A percentile compares a stretch with the other conserved stretches of the same genome.
These are phyloP conservation scores for Symbiodinium natans DNA, from an alignment of 73 alveolate genomes.

Conservation along the genomic window DNA sequence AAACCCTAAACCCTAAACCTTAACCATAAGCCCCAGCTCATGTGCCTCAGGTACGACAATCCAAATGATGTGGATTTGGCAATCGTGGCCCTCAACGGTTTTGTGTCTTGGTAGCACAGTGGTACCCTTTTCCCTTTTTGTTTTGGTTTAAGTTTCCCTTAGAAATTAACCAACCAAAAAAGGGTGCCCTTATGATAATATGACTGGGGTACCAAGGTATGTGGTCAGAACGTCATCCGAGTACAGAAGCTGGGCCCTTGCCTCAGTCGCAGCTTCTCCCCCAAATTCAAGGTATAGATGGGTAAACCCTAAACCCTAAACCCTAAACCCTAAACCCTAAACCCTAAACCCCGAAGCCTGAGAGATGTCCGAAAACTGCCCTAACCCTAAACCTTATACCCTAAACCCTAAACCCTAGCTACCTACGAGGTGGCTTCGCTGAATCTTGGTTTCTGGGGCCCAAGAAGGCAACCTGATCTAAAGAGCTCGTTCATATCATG, in stretches of 20 bases:
- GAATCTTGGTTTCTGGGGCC: too few species aligned
- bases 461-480: too few species aligned
- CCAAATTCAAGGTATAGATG: too few species aligned
- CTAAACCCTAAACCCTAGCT: not conserved
- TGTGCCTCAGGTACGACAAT: constrained; percentile 47
- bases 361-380: too few species aligned
- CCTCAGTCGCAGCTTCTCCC: not conserved
- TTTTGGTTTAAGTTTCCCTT: not conserved
- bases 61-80: constrained; percentile 92
- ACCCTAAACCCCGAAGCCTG: not conserved
- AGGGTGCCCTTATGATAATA: too few species aligned
- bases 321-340: not conserved
- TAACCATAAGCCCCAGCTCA: too few species aligned
- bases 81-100: constrained; percentile 93
- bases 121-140: too few species aligned
- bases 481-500: too few species aligned
- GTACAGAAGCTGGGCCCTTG: constrained; percentile 73
- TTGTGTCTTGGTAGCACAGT: too few species aligned
- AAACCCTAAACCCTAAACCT: not conserved
- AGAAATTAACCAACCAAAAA: too few species aligned
- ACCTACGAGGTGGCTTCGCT: too few species aligned
- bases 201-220: not conserved
- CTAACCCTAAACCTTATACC: not conserved
- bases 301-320: not conserved
- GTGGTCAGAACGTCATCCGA: constrained; percentile 93